Evolutionary conservation across 2,329 filamentous ascomycete genomes (phyloP).

Genomic region (Microsporum ferrugineum): DNA sequence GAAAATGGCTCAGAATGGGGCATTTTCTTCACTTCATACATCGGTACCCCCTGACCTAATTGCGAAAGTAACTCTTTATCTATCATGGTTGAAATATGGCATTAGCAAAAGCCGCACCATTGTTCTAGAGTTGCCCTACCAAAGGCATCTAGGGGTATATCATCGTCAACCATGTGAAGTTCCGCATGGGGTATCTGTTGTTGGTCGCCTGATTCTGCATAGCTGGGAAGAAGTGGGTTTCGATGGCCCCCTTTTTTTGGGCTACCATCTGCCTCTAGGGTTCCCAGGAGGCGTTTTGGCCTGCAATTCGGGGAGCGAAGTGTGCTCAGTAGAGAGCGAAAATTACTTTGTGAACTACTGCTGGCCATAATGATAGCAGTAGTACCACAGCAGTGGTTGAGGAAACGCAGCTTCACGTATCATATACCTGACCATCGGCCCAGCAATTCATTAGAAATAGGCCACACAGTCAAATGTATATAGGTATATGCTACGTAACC

Average conservation of each 20-base stretch:
- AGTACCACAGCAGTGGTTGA: not conserved
- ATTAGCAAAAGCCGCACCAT: not conserved
- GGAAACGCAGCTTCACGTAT: not conserved
- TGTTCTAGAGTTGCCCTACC: constrained; percentile 26
- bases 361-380: not conserved
- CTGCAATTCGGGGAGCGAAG: not conserved
- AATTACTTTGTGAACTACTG: not conserved
- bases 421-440: not conserved
- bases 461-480: not conserved
- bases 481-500: not conserved
- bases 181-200: not conserved
- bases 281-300: not conserved
- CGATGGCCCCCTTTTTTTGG: not conserved
- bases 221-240: not conserved
- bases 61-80: constrained; percentile 31
- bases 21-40: not conserved
- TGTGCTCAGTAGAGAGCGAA: not conserved
- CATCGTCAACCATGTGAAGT: constrained; percentile 5
- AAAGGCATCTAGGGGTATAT: constrained; percentile 38
- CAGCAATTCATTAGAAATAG: not conserved
- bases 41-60: constrained; percentile 11
- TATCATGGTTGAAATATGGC: constrained; percentile 9
- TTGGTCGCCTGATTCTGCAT: not conserved
- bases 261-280: not conserved
- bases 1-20: not conserved